phyloP scores from a whole-genome alignment of 805 yeast species.

The Kuraishia molischiana region DNA sequence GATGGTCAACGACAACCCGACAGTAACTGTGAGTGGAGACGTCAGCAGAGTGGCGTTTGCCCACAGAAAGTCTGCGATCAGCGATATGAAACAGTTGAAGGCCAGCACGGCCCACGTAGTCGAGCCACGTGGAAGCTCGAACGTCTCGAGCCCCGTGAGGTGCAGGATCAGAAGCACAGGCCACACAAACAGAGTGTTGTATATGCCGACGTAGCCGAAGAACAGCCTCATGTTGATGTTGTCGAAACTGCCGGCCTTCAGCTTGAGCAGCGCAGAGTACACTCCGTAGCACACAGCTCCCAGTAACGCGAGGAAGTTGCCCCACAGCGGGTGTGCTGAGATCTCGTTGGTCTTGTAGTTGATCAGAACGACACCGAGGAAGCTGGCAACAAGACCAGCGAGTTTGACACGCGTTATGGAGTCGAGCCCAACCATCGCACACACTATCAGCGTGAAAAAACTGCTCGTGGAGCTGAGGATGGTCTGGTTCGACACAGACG shows the following conservation, averaged over 20 bases:
- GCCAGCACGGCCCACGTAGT: slow-evolving; percentile 44
- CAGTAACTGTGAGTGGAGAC: slow-evolving; percentile 90
- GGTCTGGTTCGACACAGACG: slow-evolving; percentile 92
- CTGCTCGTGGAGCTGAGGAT: slow-evolving; percentile 88
- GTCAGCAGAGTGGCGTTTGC: slow-evolving; percentile 90
- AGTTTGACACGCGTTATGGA: slow-evolving; percentile 54
- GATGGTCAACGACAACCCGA: slow-evolving; percentile 86
- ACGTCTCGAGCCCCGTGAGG: slow-evolving; percentile 51
- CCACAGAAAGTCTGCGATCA: slow-evolving; percentile 90
- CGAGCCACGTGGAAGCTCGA: slow-evolving; percentile 56
- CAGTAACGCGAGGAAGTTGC: slow-evolving; percentile 69
- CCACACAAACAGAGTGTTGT: slow-evolving; percentile 69
- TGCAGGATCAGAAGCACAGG: slow-evolving; percentile 68
- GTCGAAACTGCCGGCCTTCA: slow-evolving; percentile 62
- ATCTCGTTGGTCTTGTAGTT: slow-evolving; percentile 26
- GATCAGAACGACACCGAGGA: slow-evolving; percentile 72
- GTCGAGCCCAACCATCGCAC: slow-evolving; percentile 66
- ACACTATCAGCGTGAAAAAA: slow-evolving; percentile 82
- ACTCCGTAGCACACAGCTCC: slow-evolving; percentile 91
- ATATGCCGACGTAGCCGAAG: slow-evolving; percentile 91
- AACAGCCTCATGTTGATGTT: slow-evolving; percentile 77
- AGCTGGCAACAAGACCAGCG: slow-evolving; percentile 59
- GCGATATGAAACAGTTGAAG: slow-evolving; percentile 67
- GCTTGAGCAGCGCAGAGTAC: slow-evolving; percentile 77
- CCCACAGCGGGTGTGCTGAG: slow-evolving; percentile 29